phyloP scores from a whole-genome alignment of 129 eudicot genomes.

The Artemisia argyi region DNA sequence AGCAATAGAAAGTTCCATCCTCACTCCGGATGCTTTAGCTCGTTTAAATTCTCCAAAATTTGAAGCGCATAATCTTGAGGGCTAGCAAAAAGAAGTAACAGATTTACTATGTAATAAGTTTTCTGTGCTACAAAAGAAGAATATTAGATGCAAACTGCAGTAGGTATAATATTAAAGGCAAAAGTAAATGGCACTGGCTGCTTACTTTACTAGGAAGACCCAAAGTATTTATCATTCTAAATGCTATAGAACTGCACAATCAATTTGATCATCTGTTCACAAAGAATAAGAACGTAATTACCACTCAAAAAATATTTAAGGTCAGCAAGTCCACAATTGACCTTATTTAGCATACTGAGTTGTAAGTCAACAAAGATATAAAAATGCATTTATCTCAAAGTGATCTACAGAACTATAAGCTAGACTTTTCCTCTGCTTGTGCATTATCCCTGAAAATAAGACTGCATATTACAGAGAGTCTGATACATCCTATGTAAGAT shows the following conservation, averaged over 20 bases:
- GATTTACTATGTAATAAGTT: background rate
- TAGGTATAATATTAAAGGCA: background rate
- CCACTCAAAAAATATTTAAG: background rate
- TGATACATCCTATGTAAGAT: too few relatives aligned
- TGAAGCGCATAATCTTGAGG: constrained; percentile 30
- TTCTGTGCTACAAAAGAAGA: background rate
- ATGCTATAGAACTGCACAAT: constrained; percentile 19
- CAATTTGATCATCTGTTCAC: constrained; percentile 18
- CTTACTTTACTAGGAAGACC: constrained; percentile 23
- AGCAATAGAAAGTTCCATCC: constrained; percentile 80
- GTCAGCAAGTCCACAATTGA: background rate
- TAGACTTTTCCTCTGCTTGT: too few relatives aligned
- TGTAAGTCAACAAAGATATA: too few relatives aligned
- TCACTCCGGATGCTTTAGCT: constrained; percentile 30
- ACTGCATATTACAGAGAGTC: too few relatives aligned
- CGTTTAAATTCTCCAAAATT: constrained; percentile 27
- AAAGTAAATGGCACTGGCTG: background rate
- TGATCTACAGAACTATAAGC: too few relatives aligned
- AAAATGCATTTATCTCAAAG: too few relatives aligned
- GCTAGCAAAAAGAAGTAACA: constrained; percentile 37
- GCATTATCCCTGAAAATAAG: too few relatives aligned
- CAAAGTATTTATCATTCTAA: constrained; percentile 51
- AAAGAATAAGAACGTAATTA: constrained; percentile 15
- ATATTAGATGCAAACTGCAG: background rate
- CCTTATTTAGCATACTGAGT: too few relatives aligned